phyloP scores from a whole-genome alignment of 2,329 filamentous ascomycete species.

The Fusarium nodosum region DNA sequence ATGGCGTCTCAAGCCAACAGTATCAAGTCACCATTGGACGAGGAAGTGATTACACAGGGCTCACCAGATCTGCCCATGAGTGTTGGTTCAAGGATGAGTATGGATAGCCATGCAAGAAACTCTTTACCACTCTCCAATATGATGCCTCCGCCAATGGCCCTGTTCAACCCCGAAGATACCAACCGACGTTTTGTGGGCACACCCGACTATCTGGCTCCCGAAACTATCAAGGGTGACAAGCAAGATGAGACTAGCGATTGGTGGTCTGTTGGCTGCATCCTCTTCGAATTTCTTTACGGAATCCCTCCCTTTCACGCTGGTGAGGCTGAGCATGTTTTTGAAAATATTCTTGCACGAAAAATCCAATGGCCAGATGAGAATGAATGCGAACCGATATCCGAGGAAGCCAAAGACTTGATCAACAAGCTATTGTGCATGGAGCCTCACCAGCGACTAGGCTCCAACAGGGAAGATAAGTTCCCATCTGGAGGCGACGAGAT shows the following conservation, averaged over 20 bases:
- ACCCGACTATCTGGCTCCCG: slow-evolving; percentile 95
- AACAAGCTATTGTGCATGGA: slow-evolving; percentile 91
- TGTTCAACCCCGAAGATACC: slow-evolving; percentile 95
- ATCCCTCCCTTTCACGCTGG: slow-evolving; percentile 92
- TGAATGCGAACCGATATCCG: slow-evolving; percentile 79
- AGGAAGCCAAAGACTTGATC: slow-evolving; percentile 93
- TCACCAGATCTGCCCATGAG: slow-evolving; percentile 80
- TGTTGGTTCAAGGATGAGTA: slow-evolving; percentile 50
- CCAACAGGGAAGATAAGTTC: slow-evolving; percentile 87
- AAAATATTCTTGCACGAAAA: slow-evolving; percentile 90
- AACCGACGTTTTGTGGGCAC: slow-evolving; percentile 95
- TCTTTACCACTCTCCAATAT: slow-evolving; percentile 69
- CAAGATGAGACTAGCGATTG: slow-evolving; percentile 99
- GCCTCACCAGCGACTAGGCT: slow-evolving; percentile 83
- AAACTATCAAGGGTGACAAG: slow-evolving; percentile 94
- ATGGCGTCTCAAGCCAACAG: slow-evolving; percentile 60
- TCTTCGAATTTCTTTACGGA: slow-evolving; percentile 96
- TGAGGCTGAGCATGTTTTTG: slow-evolving; percentile 93
- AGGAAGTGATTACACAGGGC: slow-evolving; percentile 78
- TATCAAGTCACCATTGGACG: slow-evolving; percentile 75
- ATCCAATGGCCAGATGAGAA: slow-evolving; percentile 93
- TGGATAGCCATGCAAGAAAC: slow-evolving; percentile 53
- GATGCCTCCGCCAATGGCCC: slow-evolving; percentile 91
- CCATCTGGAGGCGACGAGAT: slow-evolving; percentile 91
- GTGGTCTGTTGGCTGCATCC: slow-evolving; percentile 99